Base-by-base conservation (phyloP, 768 basidiomycete species). In the Artomyces pyxidatus region DNA sequence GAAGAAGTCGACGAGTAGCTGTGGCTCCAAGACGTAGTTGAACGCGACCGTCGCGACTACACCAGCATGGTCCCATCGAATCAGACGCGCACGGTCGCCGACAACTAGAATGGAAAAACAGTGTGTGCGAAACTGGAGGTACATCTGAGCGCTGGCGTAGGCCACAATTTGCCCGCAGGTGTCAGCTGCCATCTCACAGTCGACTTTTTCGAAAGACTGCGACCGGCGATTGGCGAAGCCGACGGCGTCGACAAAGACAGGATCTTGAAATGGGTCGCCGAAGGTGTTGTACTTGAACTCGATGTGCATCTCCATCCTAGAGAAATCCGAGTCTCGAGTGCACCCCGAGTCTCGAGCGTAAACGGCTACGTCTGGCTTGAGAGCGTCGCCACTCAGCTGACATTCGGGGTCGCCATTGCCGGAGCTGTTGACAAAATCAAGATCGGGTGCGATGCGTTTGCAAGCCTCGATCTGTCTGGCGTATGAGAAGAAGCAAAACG, bases 11-110 rank as follows among this genome's bases (percentile, higher is more conserved):
- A 37, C 26, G 3, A 49, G 23, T 14, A 12, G 21, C 11, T 49
- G n/a, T 0, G 22, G 29, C 19, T 32, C 21, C n/a, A 25, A 3
- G 27, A 42, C 29, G 19, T 14, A 43, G 3, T 42, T 26, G 41
- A 49, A 43, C 17, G 25, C 27, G 3, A 43, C 48, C 2, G 17
- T 22, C 11, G 28, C n/a, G 4, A 30, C 27, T 32, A 21, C 8
- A 19, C 39, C 39, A n/a, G 23, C 32, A 19, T 41, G 48, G 37
- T 49, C 48, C 48, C 41, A 44, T 30, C 42, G 42, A 6, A 43
- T 12, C 28, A 42, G 11, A 27, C 21, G 32, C 4, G 23, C 32
- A 3, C 16, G 12, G 16, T 14, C 16, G 23, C 16, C 32, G 14
- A 17, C 9, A 22, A 45, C 17, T 27, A 35, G 22, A 26, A 43